Percentiles rank a stretch among this genome's conserved stretches.
phyloP scores from a whole-genome alignment of 106 monocot species.

The Iris macrosiphon region DNA sequence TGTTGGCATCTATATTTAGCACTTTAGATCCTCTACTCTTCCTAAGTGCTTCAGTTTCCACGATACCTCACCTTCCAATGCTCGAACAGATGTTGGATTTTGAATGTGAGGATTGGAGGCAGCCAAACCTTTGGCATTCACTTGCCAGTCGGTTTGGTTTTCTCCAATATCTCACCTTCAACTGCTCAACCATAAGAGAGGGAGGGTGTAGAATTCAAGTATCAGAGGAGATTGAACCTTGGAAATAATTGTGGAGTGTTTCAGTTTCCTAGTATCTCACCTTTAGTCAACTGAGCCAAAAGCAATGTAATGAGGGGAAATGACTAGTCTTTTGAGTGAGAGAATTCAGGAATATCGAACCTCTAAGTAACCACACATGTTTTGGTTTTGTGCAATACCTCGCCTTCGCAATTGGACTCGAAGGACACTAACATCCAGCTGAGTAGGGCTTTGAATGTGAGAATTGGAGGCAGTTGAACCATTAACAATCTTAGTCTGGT shows the following conservation, averaged over 20 bases:
- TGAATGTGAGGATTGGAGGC: slow-evolving; percentile 15
- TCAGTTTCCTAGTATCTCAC: slow-evolving; percentile 7
- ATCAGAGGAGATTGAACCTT: neutral
- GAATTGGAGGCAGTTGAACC: neutral
- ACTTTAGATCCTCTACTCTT: no score
- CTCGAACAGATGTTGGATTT: neutral
- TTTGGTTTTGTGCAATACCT: no score
- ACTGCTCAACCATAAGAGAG: neutral
- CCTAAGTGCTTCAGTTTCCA: no score
- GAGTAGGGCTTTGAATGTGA: neutral
- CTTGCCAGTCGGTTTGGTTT: neutral
- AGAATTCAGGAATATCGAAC: neutral
- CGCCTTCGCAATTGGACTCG: no score
- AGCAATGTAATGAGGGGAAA: neutral
- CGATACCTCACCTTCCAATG: no score
- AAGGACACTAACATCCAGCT: neutral
- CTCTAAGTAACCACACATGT: no score
- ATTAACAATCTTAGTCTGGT: neutral
- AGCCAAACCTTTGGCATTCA: neutral
- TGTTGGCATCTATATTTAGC: no score
- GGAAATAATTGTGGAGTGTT: neutral
- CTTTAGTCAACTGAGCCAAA: neutral
- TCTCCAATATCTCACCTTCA: slow-evolving; percentile 6
- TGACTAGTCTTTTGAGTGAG: neutral
- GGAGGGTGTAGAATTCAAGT: neutral